Percentiles rank a stretch among this genome's conserved stretches.
Evolutionary conservation across 1,284 basidiomycete genomes (phyloP).

Genomic region (Ustilago trichophora): DNA sequence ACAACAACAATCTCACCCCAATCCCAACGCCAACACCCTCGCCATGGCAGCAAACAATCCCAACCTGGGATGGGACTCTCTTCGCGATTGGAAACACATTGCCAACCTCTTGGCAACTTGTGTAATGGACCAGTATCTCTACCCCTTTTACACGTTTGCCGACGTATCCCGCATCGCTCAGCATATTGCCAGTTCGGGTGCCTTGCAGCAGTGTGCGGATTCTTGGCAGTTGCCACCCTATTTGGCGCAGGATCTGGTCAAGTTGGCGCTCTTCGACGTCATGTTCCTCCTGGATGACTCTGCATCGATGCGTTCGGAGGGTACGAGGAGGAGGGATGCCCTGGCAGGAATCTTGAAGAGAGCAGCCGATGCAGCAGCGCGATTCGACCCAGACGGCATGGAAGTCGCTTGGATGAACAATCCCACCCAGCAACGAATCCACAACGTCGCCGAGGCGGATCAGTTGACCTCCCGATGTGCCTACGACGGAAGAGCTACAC

Average conservation of each 20-base stretch:
- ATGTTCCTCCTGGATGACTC: constrained; percentile 59
- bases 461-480: constrained; percentile 34
- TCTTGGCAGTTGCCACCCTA: constrained; percentile 58
- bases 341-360: constrained; percentile 47
- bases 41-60: constrained; percentile 19
- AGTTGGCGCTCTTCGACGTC: constrained; percentile 58
- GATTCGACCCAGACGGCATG: constrained; percentile 57
- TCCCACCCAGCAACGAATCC: constrained; percentile 25
- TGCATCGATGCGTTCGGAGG: constrained; percentile 48
- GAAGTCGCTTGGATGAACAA: constrained; percentile 57
- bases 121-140: constrained; percentile 58
- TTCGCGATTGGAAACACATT: constrained; percentile 50
- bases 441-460: constrained; percentile 44
- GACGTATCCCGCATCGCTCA: constrained; percentile 47
- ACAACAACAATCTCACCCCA: constrained; percentile 7
- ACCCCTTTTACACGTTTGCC: constrained; percentile 53
- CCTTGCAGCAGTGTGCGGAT: constrained; percentile 45
- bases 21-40: neutral
- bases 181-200: constrained; percentile 46
- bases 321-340: constrained; percentile 30
- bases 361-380: constrained; percentile 50
- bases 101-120: constrained; percentile 51
- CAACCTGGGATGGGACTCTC: constrained; percentile 37
- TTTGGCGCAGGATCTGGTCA: constrained; percentile 56
- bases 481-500: constrained; percentile 48